Evolutionary conservation across 345 rosid species (phyloP).

Genomic region (Cardamine resedifolia): DNA sequence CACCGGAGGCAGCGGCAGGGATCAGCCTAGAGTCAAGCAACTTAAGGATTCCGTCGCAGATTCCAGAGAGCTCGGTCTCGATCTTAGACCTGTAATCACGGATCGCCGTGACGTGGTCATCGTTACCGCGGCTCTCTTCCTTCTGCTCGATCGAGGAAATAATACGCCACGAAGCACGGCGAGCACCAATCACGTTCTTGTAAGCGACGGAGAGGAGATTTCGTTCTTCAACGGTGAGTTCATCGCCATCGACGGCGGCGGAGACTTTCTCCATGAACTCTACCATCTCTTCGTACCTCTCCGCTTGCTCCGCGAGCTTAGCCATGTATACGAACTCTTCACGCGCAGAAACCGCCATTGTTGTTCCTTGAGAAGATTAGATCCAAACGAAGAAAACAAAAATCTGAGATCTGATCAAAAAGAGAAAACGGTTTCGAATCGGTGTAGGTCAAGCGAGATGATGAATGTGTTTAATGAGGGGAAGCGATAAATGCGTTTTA

Average conservation of each 20-base stretch:
- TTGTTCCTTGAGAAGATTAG: neutral
- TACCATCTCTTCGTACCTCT: constrained; percentile 97
- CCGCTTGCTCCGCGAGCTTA: constrained; percentile 98
- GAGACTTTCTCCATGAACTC: constrained; percentile 94
- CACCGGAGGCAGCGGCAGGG: constrained; percentile 70
- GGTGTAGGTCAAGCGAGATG: constrained; percentile 10
- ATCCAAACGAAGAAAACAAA: neutral
- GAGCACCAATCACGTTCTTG: constrained; percentile 95
- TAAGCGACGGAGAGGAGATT: constrained; percentile 96
- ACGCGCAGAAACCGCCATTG: constrained; percentile 63
- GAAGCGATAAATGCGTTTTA: constrained; percentile 53
- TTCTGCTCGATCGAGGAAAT: constrained; percentile 96
- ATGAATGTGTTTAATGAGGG: constrained; percentile 25
- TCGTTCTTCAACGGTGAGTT: constrained; percentile 82
- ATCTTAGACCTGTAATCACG: constrained; percentile 85
- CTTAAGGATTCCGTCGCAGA: constrained; percentile 89
- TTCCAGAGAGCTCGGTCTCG: constrained; percentile 79
- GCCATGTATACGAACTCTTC: constrained; percentile 95
- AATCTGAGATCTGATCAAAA: constrained; percentile 19
- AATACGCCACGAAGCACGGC: constrained; percentile 95
- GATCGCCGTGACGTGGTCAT: constrained; percentile 75
- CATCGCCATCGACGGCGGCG: constrained; percentile 60
- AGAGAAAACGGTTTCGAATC: constrained; percentile 20
- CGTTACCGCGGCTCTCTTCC: constrained; percentile 96
- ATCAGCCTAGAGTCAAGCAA: constrained; percentile 73